Percentiles rank a stretch among this genome's conserved stretches.
Conservation (phyloP, 495 filamentous ascomycete genomes). For the Talaromyces proteolyticus region DNA sequence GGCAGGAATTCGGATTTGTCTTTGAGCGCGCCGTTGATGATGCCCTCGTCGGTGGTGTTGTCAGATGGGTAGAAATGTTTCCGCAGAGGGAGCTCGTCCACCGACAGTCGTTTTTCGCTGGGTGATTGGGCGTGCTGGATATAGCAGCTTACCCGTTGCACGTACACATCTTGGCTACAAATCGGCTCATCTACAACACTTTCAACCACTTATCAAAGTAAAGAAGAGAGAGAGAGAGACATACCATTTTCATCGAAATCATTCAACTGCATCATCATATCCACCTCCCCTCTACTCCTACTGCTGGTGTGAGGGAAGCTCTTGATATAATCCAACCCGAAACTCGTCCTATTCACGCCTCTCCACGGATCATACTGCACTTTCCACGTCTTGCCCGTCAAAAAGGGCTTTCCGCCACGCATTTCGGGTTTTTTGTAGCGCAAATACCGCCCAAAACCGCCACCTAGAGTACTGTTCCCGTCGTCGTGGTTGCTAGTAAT, state of each 20-base stretch:
- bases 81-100: neutral
- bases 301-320: constrained; percentile 18
- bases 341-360: constrained; percentile 39
- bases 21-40: neutral
- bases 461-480: constrained; percentile 36
- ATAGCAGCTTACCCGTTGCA: constrained; percentile 35
- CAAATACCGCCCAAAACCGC: constrained; percentile 44
- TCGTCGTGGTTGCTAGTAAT: neutral
- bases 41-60: neutral
- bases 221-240: neutral
- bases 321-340: constrained; percentile 49
- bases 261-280: constrained; percentile 44
- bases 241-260: constrained; percentile 38
- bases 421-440: constrained; percentile 36
- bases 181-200: constrained; percentile 14
- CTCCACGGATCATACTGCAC: constrained; percentile 48
- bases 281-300: constrained; percentile 9
- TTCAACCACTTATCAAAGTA: neutral
- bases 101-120: constrained; percentile 8
- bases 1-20: constrained; percentile 17
- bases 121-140: constrained; percentile 27
- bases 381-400: constrained; percentile 43
- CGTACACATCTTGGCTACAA: constrained; percentile 37
- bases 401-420: constrained; percentile 42
- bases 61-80: constrained; percentile 11